phyloP scores from a whole-genome alignment of 352 stramenopile species.

The Globisporangium sylvaticum region DNA sequence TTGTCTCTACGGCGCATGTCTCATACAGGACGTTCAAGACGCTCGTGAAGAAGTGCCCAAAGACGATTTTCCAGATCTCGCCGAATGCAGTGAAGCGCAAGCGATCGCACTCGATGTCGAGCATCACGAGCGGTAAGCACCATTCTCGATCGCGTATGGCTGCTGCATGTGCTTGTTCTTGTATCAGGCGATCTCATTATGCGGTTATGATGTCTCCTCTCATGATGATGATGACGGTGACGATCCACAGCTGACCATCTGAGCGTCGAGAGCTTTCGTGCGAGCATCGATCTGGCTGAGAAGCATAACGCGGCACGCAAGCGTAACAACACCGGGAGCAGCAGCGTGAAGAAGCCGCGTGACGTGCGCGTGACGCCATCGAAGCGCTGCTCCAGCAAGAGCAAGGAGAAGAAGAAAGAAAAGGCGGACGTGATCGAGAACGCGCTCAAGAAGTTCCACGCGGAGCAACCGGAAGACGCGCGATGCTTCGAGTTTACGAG shows the following conservation, averaged over 20 bases:
- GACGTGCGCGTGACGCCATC: conserved; percentile 33
- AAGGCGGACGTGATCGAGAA: conserved; percentile 60
- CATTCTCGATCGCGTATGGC: background rate
- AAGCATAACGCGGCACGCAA: conserved; percentile 17
- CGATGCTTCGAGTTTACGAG: conserved; percentile 55
- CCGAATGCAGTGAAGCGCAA: conserved; percentile 56
- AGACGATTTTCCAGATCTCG: conserved; percentile 33
- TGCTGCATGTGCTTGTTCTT: background rate
- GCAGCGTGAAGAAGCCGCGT: conserved; percentile 18
- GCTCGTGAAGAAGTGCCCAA: conserved; percentile 18
- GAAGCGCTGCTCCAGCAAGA: conserved; percentile 46
- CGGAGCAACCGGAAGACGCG: conserved; percentile 15
- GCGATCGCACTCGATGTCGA: conserved; percentile 44
- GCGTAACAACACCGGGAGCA: conserved; percentile 13
- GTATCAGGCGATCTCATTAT: background rate
- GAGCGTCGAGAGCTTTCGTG: conserved; percentile 17
- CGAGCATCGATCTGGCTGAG: conserved; percentile 16
- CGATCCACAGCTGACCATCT: conserved; percentile 13
- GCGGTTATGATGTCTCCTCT: background rate
- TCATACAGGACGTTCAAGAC: conserved; percentile 14
- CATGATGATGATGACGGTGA: background rate
- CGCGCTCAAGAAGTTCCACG: conserved; percentile 51
- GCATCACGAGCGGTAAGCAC: conserved; percentile 26
- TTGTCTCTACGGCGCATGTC: conserved; percentile 11
- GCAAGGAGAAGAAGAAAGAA: conserved; percentile 47